These are phyloP conservation scores for Meira miltonrushii DNA, from an alignment of 1,284 basidiomycete species.

Conservation along the genomic window DNA sequence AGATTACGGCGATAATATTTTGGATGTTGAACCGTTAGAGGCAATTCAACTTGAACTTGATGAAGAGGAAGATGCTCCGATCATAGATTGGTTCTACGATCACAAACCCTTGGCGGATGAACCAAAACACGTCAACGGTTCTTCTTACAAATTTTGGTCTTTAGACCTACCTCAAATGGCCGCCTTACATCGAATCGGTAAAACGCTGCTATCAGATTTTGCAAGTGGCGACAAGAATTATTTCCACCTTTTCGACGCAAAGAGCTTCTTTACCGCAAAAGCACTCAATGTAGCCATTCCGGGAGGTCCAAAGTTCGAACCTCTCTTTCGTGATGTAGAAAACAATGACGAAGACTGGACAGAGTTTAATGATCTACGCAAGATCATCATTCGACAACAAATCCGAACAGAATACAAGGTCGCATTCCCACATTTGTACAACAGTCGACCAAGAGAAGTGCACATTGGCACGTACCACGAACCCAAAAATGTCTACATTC, in stretches of 20 bases:
- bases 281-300: constrained; percentile 93
- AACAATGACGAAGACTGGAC: constrained; percentile 99
- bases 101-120: constrained; percentile 85
- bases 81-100: constrained; percentile 99
- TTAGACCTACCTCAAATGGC: constrained; percentile 90
- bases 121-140: constrained; percentile 73
- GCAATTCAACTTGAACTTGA: constrained; percentile 97
- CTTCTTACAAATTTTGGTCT: constrained; percentile 89
- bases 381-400: constrained; percentile 97
- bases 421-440: constrained; percentile 98
- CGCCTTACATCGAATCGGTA: constrained; percentile 89
- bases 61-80: constrained; percentile 84
- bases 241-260: constrained; percentile 89
- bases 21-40: constrained; percentile 96
- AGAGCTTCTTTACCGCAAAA: constrained; percentile 96
- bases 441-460: constrained; percentile 92
- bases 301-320: constrained; percentile 85
- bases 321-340: constrained; percentile 76
- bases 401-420: constrained; percentile 99
- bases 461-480: constrained; percentile 85
- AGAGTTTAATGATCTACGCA: constrained; percentile 99
- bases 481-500: constrained; percentile 96
- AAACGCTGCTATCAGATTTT: constrained; percentile 86
- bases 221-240: constrained; percentile 75
- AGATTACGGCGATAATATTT: constrained; percentile 72